Percentiles rank a stretch among this genome's conserved stretches.
Conservation (phyloP, 176 grass and related monocot genomes). For the Poa pratensis region DNA sequence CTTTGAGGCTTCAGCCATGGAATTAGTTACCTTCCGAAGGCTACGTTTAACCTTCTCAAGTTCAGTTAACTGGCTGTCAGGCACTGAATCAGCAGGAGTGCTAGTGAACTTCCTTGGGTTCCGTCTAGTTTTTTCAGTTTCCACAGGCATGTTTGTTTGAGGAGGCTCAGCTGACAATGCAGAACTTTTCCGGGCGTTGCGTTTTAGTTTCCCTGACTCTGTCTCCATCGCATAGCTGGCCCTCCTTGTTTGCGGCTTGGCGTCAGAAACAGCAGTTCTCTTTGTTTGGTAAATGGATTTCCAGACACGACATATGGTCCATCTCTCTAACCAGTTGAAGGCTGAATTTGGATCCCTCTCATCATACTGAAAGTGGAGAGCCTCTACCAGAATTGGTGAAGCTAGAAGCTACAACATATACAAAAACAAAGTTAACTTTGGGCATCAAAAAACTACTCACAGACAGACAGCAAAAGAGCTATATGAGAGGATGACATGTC, state of each 20-base stretch:
- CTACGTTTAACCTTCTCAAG: constrained; percentile 93
- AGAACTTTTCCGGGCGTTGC: constrained; percentile 65
- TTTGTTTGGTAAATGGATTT: constrained; percentile 62
- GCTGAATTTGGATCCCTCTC: constrained; percentile 82
- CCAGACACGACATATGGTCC: constrained; percentile 70
- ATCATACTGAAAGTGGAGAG: constrained; percentile 81
- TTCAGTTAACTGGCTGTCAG: constrained; percentile 74
- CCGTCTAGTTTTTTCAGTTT: constrained; percentile 70
- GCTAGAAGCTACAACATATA: constrained; percentile 66
- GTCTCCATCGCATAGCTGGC: constrained; percentile 80
- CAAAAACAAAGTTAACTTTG: constrained; percentile 20
- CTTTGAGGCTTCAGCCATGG: constrained; percentile 63
- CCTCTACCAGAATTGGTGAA: constrained; percentile 59
- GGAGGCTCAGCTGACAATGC: constrained; percentile 43
- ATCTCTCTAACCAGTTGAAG: constrained; percentile 84
- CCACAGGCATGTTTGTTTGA: constrained; percentile 50
- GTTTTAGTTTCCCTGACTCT: constrained; percentile 84
- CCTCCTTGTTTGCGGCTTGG: constrained; percentile 59
- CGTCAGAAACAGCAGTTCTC: constrained; percentile 55
- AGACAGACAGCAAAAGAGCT: constrained; percentile 16
- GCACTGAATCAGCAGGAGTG: constrained; percentile 55
- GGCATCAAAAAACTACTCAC: neutral
- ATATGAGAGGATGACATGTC: neutral
- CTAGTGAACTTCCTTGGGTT: constrained; percentile 60
- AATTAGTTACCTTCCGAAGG: constrained; percentile 91